Base-by-base conservation (phyloP, 345 rosid genomes). In the Populus nigra region DNA sequence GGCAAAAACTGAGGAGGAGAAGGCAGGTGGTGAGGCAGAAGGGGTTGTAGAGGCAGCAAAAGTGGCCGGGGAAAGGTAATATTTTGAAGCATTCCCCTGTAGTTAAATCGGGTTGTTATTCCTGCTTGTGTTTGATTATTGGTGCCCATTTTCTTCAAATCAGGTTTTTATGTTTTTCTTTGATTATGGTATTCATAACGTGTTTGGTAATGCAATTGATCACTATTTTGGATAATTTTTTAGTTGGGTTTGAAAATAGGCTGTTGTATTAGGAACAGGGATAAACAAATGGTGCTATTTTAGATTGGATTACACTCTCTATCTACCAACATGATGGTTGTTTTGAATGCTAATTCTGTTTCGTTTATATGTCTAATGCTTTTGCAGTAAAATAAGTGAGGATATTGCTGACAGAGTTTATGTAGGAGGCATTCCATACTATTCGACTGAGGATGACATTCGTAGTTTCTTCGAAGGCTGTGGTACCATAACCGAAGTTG, bases 401-500 rank as follows among this genome's bases (percentile, higher is more conserved):
- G 75, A 84, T 73, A 81, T 80, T 88, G 86, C 93, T 72, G 83
- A 79, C 7, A 91, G 88, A 87, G 80, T 92, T 71, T 93, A 92
- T 73, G 96, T 89, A 74, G 99, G 99, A 8, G 99, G 99, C 63
- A 92, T 95, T 83, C 99, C 97, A 25, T 95, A 92, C 80, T 84
- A 90, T 70, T 92, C 90, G 5, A 86, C 88, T 1, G 98, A 95
- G 82, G 96, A 90, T 80, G 99, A 93, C 77, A 95, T 95, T 79
- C 89, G 88, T 55, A 89, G 90, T 77, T 93, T 79, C 89, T 96
- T 96, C 70, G 94, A 87, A 87, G 76, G 92, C 76, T 92, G 97
- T 69, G 99, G 98, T 33, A 87, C 86, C 75, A 90, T 92, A 76
- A 85, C 86, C 11, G 94, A 90, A 75, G 74, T 95, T 76, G 96